Evolutionary conservation across 176 grass and related monocot species (phyloP), one percentile per base, ranked within the genome.

Genomic region (Cenchrus purpureus): DNA sequence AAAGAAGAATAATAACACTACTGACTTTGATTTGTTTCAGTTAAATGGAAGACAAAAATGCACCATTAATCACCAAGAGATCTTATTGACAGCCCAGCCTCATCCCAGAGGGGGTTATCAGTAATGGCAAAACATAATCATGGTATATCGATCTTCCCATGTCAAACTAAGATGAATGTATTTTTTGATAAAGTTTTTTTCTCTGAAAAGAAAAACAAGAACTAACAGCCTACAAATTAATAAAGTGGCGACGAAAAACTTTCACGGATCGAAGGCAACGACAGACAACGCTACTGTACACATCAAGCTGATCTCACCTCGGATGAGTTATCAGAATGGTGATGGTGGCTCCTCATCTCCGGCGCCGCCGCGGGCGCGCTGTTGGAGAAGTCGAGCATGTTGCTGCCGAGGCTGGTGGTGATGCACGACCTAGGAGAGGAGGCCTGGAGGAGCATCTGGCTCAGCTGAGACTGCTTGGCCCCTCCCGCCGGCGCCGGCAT

Each of bases 401-500:
- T 99, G 82, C 90, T 90, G 64, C 83, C 93, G 52, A 96, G 89
- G 88, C 93, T 92, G 34, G 90, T 82, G 13, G 97, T 94, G 77
- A 94, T 68, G 67, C 97, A 99, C 29, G 97, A 99, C 71, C 90
- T 89, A 77, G 94, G 97, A 86, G 97, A 99, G 12, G 94, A 99
- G 83, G 90, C 88, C 15, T 40, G 37, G 3, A 91, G 22, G 43
- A 89, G 79, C 73, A 91, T 82, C 61, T 92, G 97, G 86, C 89
- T 91, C 86, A 95, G 90, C 86, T 94, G 90, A 48, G 86, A 85
- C 76, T 91, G 92, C 72, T 91, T 94, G 48, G 31, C 60, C 25
- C 84, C 73, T 68, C 25, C 85, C 0, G 73, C 85, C 0, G 73
- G 31, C 14, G 65, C 32, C 0, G 85, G 89, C 67, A 95, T 91